phyloP scores from a whole-genome alignment of 1,284 basidiomycete genomes.

The Malassezia globosa region DNA sequence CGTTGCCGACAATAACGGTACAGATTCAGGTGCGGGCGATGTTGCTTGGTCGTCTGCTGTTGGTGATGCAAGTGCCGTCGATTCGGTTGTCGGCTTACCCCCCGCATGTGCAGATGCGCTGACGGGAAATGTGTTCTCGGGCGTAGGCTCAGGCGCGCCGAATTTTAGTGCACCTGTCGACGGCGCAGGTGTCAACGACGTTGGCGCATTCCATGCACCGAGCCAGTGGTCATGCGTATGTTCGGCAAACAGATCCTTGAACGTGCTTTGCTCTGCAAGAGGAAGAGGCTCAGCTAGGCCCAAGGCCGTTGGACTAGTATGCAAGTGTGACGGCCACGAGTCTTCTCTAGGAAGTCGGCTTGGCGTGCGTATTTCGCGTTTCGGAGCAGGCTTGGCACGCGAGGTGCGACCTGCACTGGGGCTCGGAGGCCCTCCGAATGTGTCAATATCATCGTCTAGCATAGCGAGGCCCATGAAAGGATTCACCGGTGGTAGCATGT shows the following conservation, averaged over 20 bases:
- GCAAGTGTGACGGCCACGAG: conserved; percentile 4
- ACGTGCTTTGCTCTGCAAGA: not conserved
- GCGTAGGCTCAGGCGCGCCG: not conserved
- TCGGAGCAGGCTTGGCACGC: conserved; percentile 10
- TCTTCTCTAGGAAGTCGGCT: conserved; percentile 1
- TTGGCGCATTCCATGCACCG: not conserved
- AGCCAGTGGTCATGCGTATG: not conserved
- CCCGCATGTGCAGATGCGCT: too few relatives aligned
- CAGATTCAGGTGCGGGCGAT: too few relatives aligned
- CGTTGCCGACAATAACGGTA: too few relatives aligned
- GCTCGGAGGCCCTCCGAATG: conserved; percentile 9
- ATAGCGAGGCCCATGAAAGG: conserved; percentile 7
- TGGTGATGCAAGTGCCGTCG: too few relatives aligned
- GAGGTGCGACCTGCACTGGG: conserved; percentile 13
- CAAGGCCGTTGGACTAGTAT: not conserved
- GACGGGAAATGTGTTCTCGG: not conserved
- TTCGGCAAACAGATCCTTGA: conserved; percentile 7
- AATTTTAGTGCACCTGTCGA: too few relatives aligned
- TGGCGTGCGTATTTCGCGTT: conserved; percentile 6
- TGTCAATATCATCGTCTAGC: conserved; percentile 11
- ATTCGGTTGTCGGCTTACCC: too few relatives aligned
- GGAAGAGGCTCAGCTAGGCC: not conserved
- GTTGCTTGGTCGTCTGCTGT: too few relatives aligned
- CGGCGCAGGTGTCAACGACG: not conserved
- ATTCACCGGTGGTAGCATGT: conserved; percentile 2